A percentile compares a stretch with the other conserved stretches of the same genome.
Evolutionary conservation across 345 rosid genomes (phyloP).

Genomic region (Streptanthus diversifolius): DNA sequence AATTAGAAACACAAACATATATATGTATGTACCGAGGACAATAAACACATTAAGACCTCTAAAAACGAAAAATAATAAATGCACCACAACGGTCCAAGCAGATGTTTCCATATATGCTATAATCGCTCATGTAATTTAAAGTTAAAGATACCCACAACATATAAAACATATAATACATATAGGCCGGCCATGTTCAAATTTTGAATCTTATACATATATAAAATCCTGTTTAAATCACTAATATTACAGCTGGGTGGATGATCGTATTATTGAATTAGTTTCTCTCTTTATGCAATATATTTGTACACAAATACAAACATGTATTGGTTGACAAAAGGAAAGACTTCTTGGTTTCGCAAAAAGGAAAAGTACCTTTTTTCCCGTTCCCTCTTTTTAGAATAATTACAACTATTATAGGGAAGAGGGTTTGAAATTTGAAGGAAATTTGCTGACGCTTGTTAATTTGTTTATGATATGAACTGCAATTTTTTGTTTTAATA

Average conservation of each 20-base stretch:
- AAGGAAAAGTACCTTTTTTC: slow-evolving; percentile 7
- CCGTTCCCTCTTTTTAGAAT: background rate
- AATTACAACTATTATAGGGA: background rate
- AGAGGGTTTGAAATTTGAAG: background rate
- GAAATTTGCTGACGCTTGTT: slow-evolving; percentile 4
- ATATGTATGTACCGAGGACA: background rate
- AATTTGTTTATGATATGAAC: background rate
- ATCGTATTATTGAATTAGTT: background rate
- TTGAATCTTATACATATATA: background rate
- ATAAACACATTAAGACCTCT: background rate
- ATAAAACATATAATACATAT: background rate
- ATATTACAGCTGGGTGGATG: background rate
- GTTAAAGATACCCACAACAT: background rate
- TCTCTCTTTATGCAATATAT: background rate
- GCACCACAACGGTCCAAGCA: slow-evolving; percentile 4
- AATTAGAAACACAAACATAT: background rate
- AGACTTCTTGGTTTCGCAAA: slow-evolving; percentile 3
- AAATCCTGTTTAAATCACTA: background rate
- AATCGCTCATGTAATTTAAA: background rate
- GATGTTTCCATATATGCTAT: background rate
- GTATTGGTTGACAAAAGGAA: slow-evolving; percentile 27
- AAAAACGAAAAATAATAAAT: background rate
- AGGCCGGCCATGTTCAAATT: background rate
- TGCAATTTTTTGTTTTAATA: background rate
- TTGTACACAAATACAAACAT: background rate